A percentile compares a stretch with the other conserved stretches of the same genome.
Evolutionary conservation across 106 monocot genomes (phyloP).

Genomic region (Phalaenopsis equestris): DNA sequence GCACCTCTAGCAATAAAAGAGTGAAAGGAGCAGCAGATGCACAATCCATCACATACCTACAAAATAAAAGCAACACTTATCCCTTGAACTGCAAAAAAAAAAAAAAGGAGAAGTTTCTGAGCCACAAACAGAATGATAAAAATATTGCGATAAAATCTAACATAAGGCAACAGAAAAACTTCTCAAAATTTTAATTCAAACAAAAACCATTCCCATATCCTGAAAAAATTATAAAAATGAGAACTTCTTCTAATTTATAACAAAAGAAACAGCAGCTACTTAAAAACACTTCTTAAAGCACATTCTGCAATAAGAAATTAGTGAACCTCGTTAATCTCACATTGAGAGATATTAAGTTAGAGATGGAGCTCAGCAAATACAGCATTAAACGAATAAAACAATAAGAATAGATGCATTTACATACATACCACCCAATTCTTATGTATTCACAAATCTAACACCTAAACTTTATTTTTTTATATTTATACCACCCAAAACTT

Average conservation of each 20-base stretch:
- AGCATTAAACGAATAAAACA: too few species aligned
- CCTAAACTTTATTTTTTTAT: too few species aligned
- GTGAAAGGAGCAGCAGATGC: slow-evolving; percentile 70
- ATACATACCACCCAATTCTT: neutral
- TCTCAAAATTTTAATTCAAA: too few species aligned
- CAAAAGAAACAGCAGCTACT: neutral
- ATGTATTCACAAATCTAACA: too few species aligned
- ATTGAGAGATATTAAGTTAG: neutral
- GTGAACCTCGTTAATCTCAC: neutral
- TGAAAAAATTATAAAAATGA: too few species aligned
- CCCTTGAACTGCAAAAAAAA: neutral
- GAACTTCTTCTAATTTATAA: neutral
- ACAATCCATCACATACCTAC: slow-evolving; percentile 91
- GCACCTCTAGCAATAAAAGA: slow-evolving; percentile 92
- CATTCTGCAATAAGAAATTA: neutral
- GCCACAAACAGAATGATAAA: too few species aligned
- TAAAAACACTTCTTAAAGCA: neutral
- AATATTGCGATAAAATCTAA: too few species aligned
- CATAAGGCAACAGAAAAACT: too few species aligned
- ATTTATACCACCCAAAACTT: too few species aligned
- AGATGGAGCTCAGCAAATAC: too few species aligned
- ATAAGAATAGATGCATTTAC: neutral
- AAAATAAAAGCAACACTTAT: slow-evolving; percentile 21
- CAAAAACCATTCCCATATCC: too few species aligned
- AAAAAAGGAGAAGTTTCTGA: neutral